Evolutionary conservation across 116 monocot genomes (phyloP), one percentile per base, ranked within the genome.

Genomic region (Dioscorea cayenensis): DNA sequence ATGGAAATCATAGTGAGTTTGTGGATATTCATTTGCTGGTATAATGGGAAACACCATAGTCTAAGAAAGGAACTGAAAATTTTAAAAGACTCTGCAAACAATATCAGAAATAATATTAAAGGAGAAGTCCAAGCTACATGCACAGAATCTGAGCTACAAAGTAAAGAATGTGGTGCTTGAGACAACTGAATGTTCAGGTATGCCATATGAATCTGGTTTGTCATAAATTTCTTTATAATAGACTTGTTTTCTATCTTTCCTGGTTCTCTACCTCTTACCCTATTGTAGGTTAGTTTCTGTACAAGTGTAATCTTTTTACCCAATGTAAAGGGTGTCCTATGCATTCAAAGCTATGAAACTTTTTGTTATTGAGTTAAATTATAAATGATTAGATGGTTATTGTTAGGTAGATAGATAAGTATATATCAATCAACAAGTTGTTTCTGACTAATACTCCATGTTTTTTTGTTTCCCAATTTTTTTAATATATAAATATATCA

Each of bases 81-180:
- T 78, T 87, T 20, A 84, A 62, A 73, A 83, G 78, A 82, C 85
- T 79, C 76, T 92, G 70, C 75, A 81, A 71, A 76, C 73, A 23
- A 20, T 82, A 23, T 70, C 74, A 17, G 9, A 37, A 27, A 51
- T 79, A 27, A 51, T 79, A 37, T 64, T 88, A 29, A 65, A 80
- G 69, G 87, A 95, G 28, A 87, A 85, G 69, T 73, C 71, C 8
- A 73, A 50, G 49, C 4, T 77, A 70, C 73, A 76, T 71, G 52
- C 67, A 74, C 49, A 12, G 75, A 72, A 17, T 61, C 37, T 63
- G 71, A 73, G 51, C 59, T 64, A 61, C 73, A 75, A 2, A 65
- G 20, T 52, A 51, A 71, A 71, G 79, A 77, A 71, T 38, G 18
- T 62, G 62, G 36, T 28, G 12, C 59, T 74, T 73, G 72, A 74